These are phyloP conservation scores for Arachnopeziza araneosa DNA, from an alignment of 2,329 filamentous ascomycete genomes.

Conservation along the genomic window DNA sequence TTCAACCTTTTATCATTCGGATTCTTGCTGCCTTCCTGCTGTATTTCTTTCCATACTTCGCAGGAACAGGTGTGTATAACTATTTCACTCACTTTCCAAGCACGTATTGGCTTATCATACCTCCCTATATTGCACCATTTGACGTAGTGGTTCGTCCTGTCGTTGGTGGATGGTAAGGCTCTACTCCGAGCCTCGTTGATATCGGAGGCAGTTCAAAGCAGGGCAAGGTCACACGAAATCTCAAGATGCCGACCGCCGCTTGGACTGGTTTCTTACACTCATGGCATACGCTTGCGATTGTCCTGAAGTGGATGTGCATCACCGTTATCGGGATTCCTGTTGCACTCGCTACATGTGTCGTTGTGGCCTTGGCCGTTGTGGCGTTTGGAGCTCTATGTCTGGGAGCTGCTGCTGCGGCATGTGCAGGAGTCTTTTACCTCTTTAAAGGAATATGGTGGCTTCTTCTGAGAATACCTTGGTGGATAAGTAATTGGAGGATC, in stretches of 20 bases:
- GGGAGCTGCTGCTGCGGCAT: neutral
- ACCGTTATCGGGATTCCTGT: slow-evolving; percentile 14
- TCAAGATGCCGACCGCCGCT: slow-evolving; percentile 9
- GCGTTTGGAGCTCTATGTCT: slow-evolving; percentile 8
- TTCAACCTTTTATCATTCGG: neutral
- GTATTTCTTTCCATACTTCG: neutral
- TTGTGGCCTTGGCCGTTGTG: slow-evolving; percentile 4
- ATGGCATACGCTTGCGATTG: slow-evolving; percentile 14
- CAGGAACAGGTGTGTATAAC: neutral
- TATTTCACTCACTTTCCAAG: neutral
- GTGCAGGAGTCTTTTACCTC: neutral
- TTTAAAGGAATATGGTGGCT: slow-evolving; percentile 2
- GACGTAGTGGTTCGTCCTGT: neutral
- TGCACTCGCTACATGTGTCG: slow-evolving; percentile 9
- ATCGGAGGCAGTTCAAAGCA: neutral
- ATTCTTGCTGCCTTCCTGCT: neutral
- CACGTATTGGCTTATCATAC: neutral
- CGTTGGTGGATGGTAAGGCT: slow-evolving; percentile 3
- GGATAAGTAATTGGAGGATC: slow-evolving; percentile 5
- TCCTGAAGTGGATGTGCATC: slow-evolving; percentile 17
- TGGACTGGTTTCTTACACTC: slow-evolving; percentile 13
- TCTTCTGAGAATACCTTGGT: neutral
- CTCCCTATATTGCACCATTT: neutral
- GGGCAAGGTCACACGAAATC: neutral
- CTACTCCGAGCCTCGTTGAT: slow-evolving; percentile 2